phyloP scores from a whole-genome alignment of 257 asterid species.

The Haberlea rhodopensis region DNA sequence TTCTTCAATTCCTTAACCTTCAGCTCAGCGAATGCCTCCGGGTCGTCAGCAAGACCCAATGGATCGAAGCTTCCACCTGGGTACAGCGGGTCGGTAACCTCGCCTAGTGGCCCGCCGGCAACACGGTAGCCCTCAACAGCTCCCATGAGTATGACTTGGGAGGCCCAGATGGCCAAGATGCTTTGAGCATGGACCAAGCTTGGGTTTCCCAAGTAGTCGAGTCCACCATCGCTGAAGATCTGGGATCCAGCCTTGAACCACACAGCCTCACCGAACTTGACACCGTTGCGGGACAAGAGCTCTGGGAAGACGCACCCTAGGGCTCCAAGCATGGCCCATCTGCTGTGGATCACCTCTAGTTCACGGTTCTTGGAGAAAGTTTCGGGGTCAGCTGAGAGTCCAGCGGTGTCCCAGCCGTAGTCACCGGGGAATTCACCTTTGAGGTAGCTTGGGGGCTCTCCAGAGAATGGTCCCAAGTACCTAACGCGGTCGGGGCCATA shows the following conservation, averaged over 20 bases:
- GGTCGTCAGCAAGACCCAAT: slow-evolving; percentile 56
- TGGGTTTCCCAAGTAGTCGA: slow-evolving; percentile 45
- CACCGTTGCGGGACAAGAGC: slow-evolving; percentile 40
- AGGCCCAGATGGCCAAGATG: slow-evolving; percentile 44
- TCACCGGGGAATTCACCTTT: slow-evolving; percentile 49
- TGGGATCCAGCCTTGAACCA: slow-evolving; percentile 49
- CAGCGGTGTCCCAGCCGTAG: slow-evolving; percentile 52
- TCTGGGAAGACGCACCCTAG: slow-evolving; percentile 47
- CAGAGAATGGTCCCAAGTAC: slow-evolving; percentile 46
- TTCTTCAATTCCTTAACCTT: slow-evolving; percentile 58
- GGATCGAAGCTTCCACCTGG: slow-evolving; percentile 61
- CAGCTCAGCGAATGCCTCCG: slow-evolving; percentile 54
- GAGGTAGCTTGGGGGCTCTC: slow-evolving; percentile 43
- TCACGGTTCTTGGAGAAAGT: slow-evolving; percentile 43
- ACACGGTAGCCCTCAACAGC: slow-evolving; percentile 46
- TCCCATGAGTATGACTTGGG: slow-evolving; percentile 44
- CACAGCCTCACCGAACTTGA: slow-evolving; percentile 44
- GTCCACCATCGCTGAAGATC: slow-evolving; percentile 43
- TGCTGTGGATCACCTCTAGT: slow-evolving; percentile 36
- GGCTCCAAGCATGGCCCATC: slow-evolving; percentile 52
- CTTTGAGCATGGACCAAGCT: slow-evolving; percentile 43
- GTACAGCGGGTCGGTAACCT: slow-evolving; percentile 43
- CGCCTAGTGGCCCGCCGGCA: slow-evolving; percentile 50
- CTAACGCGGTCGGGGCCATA: slow-evolving; percentile 38
- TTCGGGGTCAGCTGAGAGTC: slow-evolving; percentile 50